Conservation (phyloP, 129 eudicot genomes). For the Helichrysum umbraculigerum region DNA sequence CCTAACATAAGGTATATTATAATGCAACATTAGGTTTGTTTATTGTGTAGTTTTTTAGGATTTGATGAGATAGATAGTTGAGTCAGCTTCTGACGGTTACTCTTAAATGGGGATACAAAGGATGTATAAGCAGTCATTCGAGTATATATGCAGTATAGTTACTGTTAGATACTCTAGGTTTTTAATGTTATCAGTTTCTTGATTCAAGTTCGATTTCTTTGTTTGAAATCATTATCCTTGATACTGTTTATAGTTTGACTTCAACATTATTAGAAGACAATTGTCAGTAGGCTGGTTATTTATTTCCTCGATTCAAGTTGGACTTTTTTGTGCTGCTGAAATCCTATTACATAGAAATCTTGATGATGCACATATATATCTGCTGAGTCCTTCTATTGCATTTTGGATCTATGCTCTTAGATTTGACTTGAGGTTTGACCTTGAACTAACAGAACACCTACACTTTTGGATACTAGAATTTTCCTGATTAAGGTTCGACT, state of each 20-base stretch:
- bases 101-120: no score
- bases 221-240: constrained; percentile 5
- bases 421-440: background rate
- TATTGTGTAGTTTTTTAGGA: no score
- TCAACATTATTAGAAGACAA: background rate
- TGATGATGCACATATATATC: background rate
- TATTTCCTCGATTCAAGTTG: background rate
- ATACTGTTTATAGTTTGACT: background rate
- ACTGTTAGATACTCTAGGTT: background rate
- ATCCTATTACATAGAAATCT: background rate
- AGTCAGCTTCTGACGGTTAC: no score
- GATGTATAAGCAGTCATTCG: no score
- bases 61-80: no score
- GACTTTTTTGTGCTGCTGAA: constrained; percentile 5
- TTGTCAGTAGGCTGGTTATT: background rate
- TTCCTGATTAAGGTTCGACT: background rate
- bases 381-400: background rate
- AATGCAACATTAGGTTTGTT: no score
- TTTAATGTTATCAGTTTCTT: background rate
- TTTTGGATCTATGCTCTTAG: background rate
- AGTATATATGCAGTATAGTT: no score
- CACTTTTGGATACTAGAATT: background rate
- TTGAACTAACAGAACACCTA: background rate
- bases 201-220: constrained; percentile 11
- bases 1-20: no score